These are phyloP conservation scores for Seiridium unicorne DNA, from an alignment of 2,329 filamentous ascomycete species.

Conservation along the genomic window DNA sequence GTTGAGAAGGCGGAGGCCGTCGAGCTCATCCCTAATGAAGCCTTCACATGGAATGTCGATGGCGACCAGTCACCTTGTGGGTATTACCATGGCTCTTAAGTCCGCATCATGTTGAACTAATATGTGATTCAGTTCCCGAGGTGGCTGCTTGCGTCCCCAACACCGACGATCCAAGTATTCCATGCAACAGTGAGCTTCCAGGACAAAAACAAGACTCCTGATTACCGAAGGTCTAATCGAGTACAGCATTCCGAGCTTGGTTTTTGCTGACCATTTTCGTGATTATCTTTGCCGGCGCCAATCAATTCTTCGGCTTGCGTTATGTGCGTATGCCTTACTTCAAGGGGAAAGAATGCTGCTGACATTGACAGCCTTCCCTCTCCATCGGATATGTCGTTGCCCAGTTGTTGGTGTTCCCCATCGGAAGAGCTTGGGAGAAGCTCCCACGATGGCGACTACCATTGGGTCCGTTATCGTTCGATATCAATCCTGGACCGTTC, in stretches of 20 bases:
- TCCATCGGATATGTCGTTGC: constrained; percentile 33
- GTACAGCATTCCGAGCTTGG: constrained; percentile 27
- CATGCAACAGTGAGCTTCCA: constrained; percentile 26
- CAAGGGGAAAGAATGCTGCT: neutral
- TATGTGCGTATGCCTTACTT: constrained; percentile 20
- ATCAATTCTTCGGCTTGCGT: constrained; percentile 33
- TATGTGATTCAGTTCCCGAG: constrained; percentile 27
- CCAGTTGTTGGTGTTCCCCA: constrained; percentile 31
- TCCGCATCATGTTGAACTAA: neutral
- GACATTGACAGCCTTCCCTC: constrained; percentile 20
- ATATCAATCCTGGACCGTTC: constrained; percentile 21
- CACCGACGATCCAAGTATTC: constrained; percentile 28
- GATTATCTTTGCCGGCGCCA: constrained; percentile 31
- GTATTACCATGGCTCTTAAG: neutral
- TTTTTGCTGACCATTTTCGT: constrained; percentile 26
- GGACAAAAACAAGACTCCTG: too few relatives aligned
- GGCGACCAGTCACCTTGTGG: constrained; percentile 34
- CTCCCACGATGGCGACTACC: constrained; percentile 25
- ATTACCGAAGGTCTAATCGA: neutral
- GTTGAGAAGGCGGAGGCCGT: constrained; percentile 22
- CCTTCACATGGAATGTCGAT: constrained; percentile 34
- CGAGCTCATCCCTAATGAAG: constrained; percentile 31
- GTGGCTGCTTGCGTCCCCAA: constrained; percentile 34
- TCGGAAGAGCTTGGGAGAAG: constrained; percentile 30
- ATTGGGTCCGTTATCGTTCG: constrained; percentile 19